Evolutionary conservation across 305 asterid species (phyloP), one percentile per base, ranked within the genome.

Genomic region (Rubia balearica): DNA sequence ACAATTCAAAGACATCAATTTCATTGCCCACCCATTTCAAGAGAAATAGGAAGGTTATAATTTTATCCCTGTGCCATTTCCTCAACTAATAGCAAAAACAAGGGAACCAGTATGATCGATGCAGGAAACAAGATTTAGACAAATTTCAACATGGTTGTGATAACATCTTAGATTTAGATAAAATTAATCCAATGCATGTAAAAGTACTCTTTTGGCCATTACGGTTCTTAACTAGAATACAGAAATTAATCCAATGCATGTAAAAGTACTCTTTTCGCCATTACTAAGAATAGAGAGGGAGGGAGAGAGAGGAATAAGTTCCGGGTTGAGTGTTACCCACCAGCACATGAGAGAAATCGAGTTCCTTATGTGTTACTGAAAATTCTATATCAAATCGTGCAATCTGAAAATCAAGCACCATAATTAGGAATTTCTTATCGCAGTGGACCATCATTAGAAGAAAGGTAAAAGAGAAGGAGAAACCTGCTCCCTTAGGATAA

Each of bases 271-370:
- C 51, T 46, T 53, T 67, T 59, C n/a, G 6, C 66, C 16, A 38
- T 41, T 24, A 76, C 49, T 63, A 41, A 40, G 66, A 62, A 69
- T 19, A 10, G n/a, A 49, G n/a, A n/a, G n/a, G n/a, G 5, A n/a
- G 27, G 2, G 19, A 51, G 8, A 64, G 64, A 72, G 71, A 61
- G 65, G 65, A 68, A 27, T 69, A 70, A 4, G 65, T 70, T 59
- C 70, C 55, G 45, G 48, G 65, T 27, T 40, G 14, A 71, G 76
- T 69, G 66, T 73, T 71, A 81, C 81, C 83, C 65, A 95, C 99
- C 99, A 95, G 85, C 82, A 95, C 81, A 88, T 95, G 97, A 46
- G 99, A 91, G 91, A 95, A 95, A 83, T 95, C 99, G 75, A 95
- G 98, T 86, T 95, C 99, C 87, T 91, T 95, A 83, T 95, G 92